Evolutionary conservation across 768 basidiomycete species (phyloP).

Genomic region (Lanmaoa pseudosensibilis): DNA sequence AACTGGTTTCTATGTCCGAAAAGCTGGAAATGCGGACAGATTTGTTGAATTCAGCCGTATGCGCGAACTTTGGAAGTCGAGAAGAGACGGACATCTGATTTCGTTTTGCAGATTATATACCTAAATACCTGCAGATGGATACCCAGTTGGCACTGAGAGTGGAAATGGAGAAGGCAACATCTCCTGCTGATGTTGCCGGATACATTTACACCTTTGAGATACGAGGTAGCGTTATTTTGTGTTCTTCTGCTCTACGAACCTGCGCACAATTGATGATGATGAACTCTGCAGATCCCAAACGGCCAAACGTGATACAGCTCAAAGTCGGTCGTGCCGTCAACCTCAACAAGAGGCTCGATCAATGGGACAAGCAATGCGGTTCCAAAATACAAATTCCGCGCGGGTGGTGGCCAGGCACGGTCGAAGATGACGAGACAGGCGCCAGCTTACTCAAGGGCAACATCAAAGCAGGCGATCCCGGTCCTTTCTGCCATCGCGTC

Average conservation of each 20-base stretch:
- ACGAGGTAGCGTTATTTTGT: conserved; percentile 45
- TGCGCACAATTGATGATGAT: conserved; percentile 6
- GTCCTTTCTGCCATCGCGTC: conserved; percentile 68
- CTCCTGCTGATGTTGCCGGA: conserved; percentile 61
- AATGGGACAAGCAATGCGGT: conserved; percentile 82
- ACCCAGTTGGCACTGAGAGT: conserved; percentile 57
- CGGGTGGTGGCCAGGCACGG: conserved; percentile 69
- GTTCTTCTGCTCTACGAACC: not conserved
- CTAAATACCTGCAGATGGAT: conserved; percentile 56
- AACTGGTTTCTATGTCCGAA: conserved; percentile 58
- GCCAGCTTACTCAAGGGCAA: conserved; percentile 63
- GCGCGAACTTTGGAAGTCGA: conserved; percentile 11
- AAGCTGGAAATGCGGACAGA: conserved; percentile 35
- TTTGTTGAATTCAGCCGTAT: conserved; percentile 63
- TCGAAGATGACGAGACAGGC: conserved; percentile 38
- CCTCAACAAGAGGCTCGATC: conserved; percentile 66
- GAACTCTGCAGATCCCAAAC: conserved; percentile 28
- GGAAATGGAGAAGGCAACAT: conserved; percentile 55
- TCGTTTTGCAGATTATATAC: conserved; percentile 60
- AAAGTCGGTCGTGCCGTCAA: conserved; percentile 82
- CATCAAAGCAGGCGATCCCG: conserved; percentile 59
- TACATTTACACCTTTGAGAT: conserved; percentile 86
- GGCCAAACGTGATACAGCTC: conserved; percentile 50
- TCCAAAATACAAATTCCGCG: conserved; percentile 73
- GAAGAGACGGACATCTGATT: conserved; percentile 6